Conservation (phyloP, 331 rosid genomes). For the Phaseolus coccineus region DNA sequence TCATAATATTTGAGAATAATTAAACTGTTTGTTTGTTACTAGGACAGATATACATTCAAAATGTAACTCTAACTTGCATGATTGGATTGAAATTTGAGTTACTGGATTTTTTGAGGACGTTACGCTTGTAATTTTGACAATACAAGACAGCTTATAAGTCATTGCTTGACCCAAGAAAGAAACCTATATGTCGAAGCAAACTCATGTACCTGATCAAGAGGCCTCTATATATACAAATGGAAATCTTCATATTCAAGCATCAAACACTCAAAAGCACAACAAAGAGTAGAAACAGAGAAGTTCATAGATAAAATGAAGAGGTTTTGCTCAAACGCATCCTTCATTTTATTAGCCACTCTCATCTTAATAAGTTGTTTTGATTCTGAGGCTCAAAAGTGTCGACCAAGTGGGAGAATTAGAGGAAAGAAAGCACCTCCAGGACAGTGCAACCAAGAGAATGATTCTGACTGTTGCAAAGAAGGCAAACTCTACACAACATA, state of each 20-base stretch:
- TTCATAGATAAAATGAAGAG: background rate
- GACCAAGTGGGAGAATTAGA: conserved; percentile 50
- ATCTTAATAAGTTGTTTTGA: background rate
- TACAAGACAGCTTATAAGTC: too few species aligned
- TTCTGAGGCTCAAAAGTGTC: conserved; percentile 37
- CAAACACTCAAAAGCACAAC: background rate
- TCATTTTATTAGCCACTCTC: conserved; percentile 6
- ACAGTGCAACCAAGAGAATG: conserved; percentile 49
- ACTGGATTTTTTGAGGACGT: too few species aligned
- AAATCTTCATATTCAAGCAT: background rate
- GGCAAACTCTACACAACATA: conserved; percentile 53
- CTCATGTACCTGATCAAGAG: background rate
- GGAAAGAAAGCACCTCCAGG: conserved; percentile 47
- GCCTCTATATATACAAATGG: background rate
- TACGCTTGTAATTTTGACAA: too few species aligned
- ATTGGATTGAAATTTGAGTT: too few species aligned
- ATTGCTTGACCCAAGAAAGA: too few species aligned
- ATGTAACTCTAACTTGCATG: too few species aligned
- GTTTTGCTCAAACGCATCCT: background rate
- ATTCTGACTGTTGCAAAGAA: conserved; percentile 44
- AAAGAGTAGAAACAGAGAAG: background rate
- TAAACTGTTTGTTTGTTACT: too few species aligned
- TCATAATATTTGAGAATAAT: too few species aligned
- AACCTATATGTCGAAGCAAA: background rate
- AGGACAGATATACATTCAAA: too few species aligned